Base-by-base conservation (phyloP, 805 yeast species). In the Candida nitratophila region DNA sequence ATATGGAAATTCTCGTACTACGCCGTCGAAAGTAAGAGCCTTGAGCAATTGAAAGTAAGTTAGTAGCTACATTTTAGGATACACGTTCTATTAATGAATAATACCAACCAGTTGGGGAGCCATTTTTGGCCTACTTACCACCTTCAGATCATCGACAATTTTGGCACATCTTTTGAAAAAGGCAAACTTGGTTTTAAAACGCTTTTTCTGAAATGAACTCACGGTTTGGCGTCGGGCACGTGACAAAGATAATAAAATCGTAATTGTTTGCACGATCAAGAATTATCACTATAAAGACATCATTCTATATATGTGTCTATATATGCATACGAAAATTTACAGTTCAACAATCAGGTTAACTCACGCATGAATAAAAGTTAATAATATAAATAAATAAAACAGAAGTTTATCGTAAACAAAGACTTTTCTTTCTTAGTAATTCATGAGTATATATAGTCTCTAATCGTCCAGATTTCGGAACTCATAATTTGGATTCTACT, bases 401-500 rank as follows among this genome's bases (percentile, higher is more conserved):
- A 29, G n/a, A 29, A 14, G 32, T 29, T 9, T 29, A 29, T 29
- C 32, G n/a, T 29, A 29, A 29, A 29, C n/a, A 29, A 29, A 29
- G 27, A 24, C 27, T 24, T 24, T 24, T 24, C 10, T 24, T 24
- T 24, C n/a, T n/a, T n/a, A n/a, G n/a, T 24, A 24, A 24, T 24
- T 24, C 6, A 24, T 24, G 27, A 24, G 27, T 10, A 24, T 24
- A 24, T 24, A 24, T 24, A 24, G 10, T 24, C 10, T 10, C 10
- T 24, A 24, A 7, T 24, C 27, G 6, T 24, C 27, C 27, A 7
- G 10, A 10, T 7, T 7, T 10, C 6, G 12, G 10, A 33, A 20
- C n/a, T 35, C 19, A 19, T 16, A 31, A 50, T 38, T 47, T 53
- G 17, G 44, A 37, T 31, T 52, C 58, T n/a, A 50, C 54, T 24